phyloP scores from a whole-genome alignment of 2,329 filamentous ascomycete species.

The Colletotrichum cuscutae region DNA sequence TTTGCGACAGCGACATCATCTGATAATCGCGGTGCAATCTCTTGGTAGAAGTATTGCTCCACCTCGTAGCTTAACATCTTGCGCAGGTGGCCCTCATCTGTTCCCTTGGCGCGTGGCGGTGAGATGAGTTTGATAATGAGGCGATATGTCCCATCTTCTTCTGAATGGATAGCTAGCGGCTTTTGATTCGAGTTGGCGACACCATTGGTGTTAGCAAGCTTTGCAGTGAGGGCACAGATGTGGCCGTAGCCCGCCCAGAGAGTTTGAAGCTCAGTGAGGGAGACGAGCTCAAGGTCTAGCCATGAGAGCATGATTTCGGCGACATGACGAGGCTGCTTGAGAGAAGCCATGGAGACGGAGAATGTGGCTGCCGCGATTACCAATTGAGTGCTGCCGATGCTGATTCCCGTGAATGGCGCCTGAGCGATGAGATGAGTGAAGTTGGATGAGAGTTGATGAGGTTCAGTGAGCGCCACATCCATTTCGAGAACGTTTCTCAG shows the following conservation, averaged over 20 bases:
- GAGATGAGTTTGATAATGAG: constrained; percentile 71
- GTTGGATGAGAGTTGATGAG: constrained; percentile 14
- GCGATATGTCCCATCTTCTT: constrained; percentile 41
- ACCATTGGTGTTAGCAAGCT: constrained; percentile 33
- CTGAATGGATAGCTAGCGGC: constrained; percentile 34
- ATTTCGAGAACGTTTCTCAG: constrained; percentile 13
- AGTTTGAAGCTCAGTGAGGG: constrained; percentile 51
- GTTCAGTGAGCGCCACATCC: constrained; percentile 6
- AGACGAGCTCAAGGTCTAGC: constrained; percentile 51
- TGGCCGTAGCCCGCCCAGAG: constrained; percentile 65
- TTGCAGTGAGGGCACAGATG: constrained; percentile 65
- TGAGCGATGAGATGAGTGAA: constrained; percentile 15
- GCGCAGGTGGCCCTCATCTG: constrained; percentile 70
- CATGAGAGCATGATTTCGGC: constrained; percentile 52
- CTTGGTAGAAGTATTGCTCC: constrained; percentile 72
- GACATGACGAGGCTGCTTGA: constrained; percentile 43
- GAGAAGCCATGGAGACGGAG: constrained; percentile 12
- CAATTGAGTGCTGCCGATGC: neutral
- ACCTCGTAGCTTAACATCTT: constrained; percentile 76
- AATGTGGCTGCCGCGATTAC: neutral
- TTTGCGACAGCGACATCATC: constrained; percentile 58
- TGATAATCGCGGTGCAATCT: constrained; percentile 61
- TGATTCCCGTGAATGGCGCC: neutral
- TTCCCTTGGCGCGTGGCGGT: constrained; percentile 51
- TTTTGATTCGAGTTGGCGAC: neutral